These are phyloP conservation scores for Dryas alaskensis DNA, from an alignment of 306 rosid genomes.

Conservation along the genomic window DNA sequence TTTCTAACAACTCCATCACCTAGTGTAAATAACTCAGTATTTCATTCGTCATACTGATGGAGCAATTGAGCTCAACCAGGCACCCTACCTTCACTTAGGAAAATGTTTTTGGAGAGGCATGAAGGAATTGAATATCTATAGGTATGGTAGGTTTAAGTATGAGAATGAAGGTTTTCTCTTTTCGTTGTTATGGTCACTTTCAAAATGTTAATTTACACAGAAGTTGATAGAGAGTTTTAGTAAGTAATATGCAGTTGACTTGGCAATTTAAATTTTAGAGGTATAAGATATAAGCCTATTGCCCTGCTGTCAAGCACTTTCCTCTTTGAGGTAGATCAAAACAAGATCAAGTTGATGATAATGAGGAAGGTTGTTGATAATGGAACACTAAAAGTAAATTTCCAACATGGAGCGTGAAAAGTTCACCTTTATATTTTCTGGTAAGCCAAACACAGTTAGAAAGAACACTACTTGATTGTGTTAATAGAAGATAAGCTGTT, in stretches of 20 bases:
- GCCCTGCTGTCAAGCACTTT: neutral
- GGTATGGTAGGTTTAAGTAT: too few relatives aligned
- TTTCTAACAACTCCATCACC: neutral
- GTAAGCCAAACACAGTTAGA: neutral
- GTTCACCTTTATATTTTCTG: neutral
- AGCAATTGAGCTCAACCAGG: neutral
- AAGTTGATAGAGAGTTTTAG: neutral
- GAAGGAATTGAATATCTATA: neutral
- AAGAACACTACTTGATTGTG: neutral
- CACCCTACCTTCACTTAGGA: neutral
- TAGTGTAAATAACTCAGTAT: neutral
- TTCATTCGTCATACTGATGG: neutral
- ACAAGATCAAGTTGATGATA: neutral
- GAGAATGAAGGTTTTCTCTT: neutral
- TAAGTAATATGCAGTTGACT: neutral
- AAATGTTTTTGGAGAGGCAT: neutral
- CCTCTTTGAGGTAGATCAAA: neutral
- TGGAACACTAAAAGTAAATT: neutral
- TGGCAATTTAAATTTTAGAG: neutral
- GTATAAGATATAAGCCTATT: neutral
- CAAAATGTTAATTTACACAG: neutral
- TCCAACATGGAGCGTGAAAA: neutral
- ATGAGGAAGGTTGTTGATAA: neutral
- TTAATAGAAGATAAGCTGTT: neutral
- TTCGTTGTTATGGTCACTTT: neutral